Evolutionary conservation across 768 basidiomycete species (phyloP).

Genomic region (Russula sp.): DNA sequence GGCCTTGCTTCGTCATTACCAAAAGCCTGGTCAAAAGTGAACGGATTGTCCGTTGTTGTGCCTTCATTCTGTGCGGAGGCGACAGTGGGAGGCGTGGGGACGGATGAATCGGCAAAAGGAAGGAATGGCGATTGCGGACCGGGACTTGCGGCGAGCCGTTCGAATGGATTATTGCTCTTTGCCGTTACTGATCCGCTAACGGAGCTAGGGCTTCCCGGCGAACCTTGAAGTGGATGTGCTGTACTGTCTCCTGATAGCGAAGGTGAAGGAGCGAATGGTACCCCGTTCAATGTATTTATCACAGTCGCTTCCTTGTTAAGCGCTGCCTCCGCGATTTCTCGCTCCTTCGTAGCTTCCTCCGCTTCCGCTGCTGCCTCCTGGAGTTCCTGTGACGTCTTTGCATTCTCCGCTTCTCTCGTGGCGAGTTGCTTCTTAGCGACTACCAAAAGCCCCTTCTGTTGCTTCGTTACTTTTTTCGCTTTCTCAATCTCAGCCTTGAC

Average conservation of each 20-base stretch:
- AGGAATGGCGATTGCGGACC: slow-evolving; percentile 58
- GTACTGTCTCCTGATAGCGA: slow-evolving; percentile 47
- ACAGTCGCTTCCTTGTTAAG: slow-evolving; percentile 39
- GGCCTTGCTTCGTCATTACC: slow-evolving; percentile 23
- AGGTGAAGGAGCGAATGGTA: slow-evolving; percentile 37
- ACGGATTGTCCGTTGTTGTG: slow-evolving; percentile 46
- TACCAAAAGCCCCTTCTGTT: slow-evolving; percentile 92
- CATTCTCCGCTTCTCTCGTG: slow-evolving; percentile 75
- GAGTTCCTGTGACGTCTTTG: slow-evolving; percentile 67
- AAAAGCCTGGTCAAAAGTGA: slow-evolving; percentile 45
- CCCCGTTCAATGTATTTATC: slow-evolving; percentile 33
- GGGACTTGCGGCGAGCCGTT: slow-evolving; percentile 51
- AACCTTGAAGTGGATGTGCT: slow-evolving; percentile 66
- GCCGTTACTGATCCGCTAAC: slow-evolving; percentile 42
- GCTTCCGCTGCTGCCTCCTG: slow-evolving; percentile 61
- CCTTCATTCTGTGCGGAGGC: slow-evolving; percentile 19
- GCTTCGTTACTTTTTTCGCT: slow-evolving; percentile 88
- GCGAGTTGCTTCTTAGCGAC: slow-evolving; percentile 93
- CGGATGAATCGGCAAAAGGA: slow-evolving; percentile 44
- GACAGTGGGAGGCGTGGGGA: slow-evolving; percentile 31
- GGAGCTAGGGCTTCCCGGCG: slow-evolving; percentile 54
- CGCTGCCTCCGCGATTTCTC: slow-evolving; percentile 52
- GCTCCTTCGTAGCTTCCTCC: slow-evolving; percentile 51
- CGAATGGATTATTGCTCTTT: slow-evolving; percentile 93
- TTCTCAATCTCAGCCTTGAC: slow-evolving; percentile 80